These are phyloP conservation scores for Talaromyces funiculosus DNA, from an alignment of 2,329 filamentous ascomycete species.

Conservation along the genomic window DNA sequence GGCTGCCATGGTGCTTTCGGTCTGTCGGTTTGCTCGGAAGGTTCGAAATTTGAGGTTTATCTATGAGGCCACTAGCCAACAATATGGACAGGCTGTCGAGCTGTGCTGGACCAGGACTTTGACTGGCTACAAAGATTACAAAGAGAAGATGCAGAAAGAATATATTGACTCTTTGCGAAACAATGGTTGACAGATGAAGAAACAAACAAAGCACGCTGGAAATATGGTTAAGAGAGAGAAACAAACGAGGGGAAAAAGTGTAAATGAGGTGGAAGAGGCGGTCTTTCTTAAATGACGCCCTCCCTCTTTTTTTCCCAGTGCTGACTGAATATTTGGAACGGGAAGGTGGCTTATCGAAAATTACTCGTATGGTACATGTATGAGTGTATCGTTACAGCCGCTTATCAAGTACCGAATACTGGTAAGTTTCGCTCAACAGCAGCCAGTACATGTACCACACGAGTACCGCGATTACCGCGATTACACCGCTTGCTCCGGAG, in stretches of 20 bases:
- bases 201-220: neutral
- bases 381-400: neutral
- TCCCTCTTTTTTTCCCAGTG: neutral
- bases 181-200: neutral
- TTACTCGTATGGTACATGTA: neutral
- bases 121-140: neutral
- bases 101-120: neutral
- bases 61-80: neutral
- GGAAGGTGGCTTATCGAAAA: neutral
- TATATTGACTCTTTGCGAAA: neutral
- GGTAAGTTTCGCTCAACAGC: neutral
- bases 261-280: neutral
- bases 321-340: neutral
- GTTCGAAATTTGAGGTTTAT: neutral
- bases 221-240: neutral
- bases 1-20: constrained; percentile 26
- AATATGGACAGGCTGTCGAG: neutral
- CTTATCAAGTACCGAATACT: neutral
- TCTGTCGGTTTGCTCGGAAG: neutral
- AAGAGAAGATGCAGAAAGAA: neutral
- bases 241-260: neutral
- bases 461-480: neutral
- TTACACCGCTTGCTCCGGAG: constrained; percentile 2
- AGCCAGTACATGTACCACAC: neutral
- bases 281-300: constrained; percentile 9